phyloP scores from a whole-genome alignment of 352 stramenopile species.

The Blastocystis sp. region DNA sequence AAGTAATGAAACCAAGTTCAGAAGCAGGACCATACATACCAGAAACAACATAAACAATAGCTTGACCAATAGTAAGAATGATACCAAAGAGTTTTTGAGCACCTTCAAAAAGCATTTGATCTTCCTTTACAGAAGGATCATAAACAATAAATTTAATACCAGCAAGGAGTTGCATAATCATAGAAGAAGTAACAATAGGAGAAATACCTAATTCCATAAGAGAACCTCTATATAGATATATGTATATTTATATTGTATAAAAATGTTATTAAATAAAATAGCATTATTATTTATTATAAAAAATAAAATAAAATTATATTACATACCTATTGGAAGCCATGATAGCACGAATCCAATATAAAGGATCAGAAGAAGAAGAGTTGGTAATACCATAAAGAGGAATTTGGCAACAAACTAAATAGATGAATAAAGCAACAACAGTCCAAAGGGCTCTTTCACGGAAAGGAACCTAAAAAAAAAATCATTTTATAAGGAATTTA shows the following conservation, averaged over 20 bases:
- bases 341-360: conserved; percentile 99
- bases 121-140: conserved; percentile 91
- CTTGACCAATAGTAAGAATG: conserved; percentile 89
- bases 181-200: conserved; percentile 88
- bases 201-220: conserved; percentile 94
- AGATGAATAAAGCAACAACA: conserved; percentile 97
- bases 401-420: conserved; percentile 97
- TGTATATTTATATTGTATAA: neutral
- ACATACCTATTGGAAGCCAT: conserved; percentile 75
- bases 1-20: conserved; percentile 88
- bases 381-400: conserved; percentile 94
- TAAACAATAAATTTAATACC: conserved; percentile 95
- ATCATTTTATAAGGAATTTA: neutral
- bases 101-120: conserved; percentile 81
- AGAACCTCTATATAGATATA: conserved; percentile 54
- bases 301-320: neutral
- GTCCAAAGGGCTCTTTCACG: conserved; percentile 96
- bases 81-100: conserved; percentile 99
- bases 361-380: conserved; percentile 88
- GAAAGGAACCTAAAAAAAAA: conserved; percentile 72
- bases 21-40: conserved; percentile 95
- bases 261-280: neutral
- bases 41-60: conserved; percentile 90
- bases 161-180: conserved; percentile 96
- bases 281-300: conserved; percentile 15